A percentile compares a stretch with the other conserved stretches of the same genome.
These are phyloP conservation scores for Protomyces inundatus DNA, from an alignment of 1,139 yeast species.

Conservation along the genomic window DNA sequence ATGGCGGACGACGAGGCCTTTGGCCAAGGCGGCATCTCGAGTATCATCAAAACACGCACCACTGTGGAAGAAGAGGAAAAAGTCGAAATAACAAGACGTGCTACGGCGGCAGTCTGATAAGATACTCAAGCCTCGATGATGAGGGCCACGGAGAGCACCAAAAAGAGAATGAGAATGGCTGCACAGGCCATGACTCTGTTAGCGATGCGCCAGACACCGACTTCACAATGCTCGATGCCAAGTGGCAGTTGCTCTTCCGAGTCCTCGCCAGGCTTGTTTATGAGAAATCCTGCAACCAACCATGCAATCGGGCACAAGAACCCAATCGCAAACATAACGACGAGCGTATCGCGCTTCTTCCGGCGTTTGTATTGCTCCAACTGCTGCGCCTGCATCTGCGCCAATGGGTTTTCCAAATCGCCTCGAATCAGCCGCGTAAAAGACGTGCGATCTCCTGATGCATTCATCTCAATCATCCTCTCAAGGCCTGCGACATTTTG, in stretches of 20 bases:
- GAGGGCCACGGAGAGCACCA: too few relatives aligned
- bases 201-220: background rate
- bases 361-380: background rate
- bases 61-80: background rate
- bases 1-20: conserved; percentile 11
- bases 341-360: background rate
- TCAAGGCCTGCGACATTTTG: too few relatives aligned
- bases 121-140: background rate
- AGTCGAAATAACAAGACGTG: background rate
- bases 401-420: too few relatives aligned
- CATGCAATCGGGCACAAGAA: background rate
- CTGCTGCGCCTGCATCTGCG: background rate
- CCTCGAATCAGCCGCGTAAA: too few relatives aligned
- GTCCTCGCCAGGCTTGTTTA: background rate
- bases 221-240: background rate
- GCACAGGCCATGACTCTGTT: background rate
- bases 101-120: background rate
- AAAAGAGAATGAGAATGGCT: background rate
- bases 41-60: background rate
- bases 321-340: background rate
- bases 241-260: background rate
- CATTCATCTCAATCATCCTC: too few relatives aligned
- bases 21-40: conserved; percentile 11
- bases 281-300: background rate
- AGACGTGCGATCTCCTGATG: too few relatives aligned